Percentiles rank a stretch among this genome's conserved stretches.
phyloP scores from a whole-genome alignment of 805 yeast genomes.

The Clavispora asparagi region DNA sequence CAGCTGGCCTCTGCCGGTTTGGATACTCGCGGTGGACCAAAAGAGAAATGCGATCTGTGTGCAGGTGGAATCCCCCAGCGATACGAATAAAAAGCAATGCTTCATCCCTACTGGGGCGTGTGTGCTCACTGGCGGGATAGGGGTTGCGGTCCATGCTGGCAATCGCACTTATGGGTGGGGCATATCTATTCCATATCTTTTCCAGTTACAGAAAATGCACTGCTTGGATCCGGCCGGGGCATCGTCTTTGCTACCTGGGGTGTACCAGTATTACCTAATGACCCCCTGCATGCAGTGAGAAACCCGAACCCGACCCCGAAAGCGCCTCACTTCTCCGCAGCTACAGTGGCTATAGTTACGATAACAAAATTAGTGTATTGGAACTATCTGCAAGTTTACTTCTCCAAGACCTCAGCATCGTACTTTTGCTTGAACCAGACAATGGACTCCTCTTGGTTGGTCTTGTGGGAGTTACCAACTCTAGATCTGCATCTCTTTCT shows the following conservation, averaged over 20 bases:
- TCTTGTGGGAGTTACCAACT: conserved; percentile 90
- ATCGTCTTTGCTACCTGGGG: too few species aligned
- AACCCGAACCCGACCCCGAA: not conserved
- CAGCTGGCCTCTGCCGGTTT: not conserved
- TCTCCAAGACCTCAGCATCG: conserved; percentile 95
- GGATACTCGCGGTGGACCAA: not conserved
- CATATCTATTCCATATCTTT: too few species aligned
- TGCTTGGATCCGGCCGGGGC: too few species aligned
- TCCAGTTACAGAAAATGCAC: too few species aligned
- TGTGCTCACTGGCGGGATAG: too few species aligned
- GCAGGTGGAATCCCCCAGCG: not conserved
- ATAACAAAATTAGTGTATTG: conserved; percentile 1
- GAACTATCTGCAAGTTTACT: conserved; percentile 37
- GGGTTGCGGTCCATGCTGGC: too few species aligned
- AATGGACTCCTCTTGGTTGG: conserved; percentile 90
- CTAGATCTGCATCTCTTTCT: conserved; percentile 90
- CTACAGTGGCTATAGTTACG: not conserved
- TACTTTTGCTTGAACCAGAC: conserved; percentile 99
- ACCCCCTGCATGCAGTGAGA: not conserved
- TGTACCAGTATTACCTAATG: not conserved
- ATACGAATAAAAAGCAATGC: not conserved
- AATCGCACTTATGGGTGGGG: too few species aligned
- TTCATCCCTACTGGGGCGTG: not conserved
- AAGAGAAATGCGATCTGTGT: not conserved
- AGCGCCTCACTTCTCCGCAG: not conserved